These are phyloP conservation scores for Chenopodium quinoa DNA, from an alignment of 148 eudicot species.

Conservation along the genomic window DNA sequence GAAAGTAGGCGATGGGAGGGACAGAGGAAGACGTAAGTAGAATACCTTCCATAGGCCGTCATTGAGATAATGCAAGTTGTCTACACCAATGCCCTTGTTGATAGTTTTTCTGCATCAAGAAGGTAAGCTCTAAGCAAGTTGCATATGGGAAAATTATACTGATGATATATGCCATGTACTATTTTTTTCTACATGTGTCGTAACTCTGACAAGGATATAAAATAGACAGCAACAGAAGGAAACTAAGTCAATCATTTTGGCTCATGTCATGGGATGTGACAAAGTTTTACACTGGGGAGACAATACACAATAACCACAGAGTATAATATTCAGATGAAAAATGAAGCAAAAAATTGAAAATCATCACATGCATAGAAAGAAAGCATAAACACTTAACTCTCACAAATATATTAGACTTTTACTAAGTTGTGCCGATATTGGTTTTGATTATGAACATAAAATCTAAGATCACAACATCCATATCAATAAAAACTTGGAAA, in stretches of 20 bases:
- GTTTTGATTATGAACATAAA: background rate
- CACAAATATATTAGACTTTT: background rate
- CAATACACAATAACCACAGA: background rate
- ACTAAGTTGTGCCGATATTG: background rate
- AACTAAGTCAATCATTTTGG: background rate
- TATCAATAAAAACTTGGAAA: background rate
- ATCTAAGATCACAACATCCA: background rate
- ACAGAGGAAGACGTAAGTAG: background rate
- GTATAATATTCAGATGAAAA: no score
- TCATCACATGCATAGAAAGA: background rate
- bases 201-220: background rate
- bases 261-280: no score
- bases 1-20: background rate
- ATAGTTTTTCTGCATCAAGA: constrained; percentile 65
- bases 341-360: no score
- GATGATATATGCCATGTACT: background rate
- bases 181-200: background rate
- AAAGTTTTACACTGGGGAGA: background rate
- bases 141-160: background rate
- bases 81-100: constrained; percentile 98
- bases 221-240: background rate
- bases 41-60: constrained; percentile 99
- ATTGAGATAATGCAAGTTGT: constrained; percentile 92
- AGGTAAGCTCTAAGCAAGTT: background rate
- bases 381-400: background rate